phyloP scores from a whole-genome alignment of 2,329 filamentous ascomycete species.

The Purpureocillium lavendulum region DNA sequence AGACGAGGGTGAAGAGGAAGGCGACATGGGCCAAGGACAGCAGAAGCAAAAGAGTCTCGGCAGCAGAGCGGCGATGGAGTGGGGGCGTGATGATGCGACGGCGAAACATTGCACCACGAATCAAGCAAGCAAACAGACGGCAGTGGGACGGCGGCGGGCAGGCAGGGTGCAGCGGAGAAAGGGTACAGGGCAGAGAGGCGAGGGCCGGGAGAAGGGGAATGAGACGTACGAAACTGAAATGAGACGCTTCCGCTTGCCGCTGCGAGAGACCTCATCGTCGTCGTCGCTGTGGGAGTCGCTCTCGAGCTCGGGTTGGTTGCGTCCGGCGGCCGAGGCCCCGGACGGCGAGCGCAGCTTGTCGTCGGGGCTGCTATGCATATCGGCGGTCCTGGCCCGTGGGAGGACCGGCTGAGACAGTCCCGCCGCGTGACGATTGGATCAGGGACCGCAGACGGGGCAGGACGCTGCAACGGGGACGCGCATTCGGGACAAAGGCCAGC shows the following conservation, averaged over 20 bases:
- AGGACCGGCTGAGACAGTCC: not conserved
- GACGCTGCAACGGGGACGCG: not conserved
- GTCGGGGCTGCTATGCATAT: slow-evolving; percentile 13
- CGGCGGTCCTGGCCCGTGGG: slow-evolving; percentile 3
- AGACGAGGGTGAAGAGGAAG: slow-evolving; percentile 3
- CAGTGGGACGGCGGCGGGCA: not conserved
- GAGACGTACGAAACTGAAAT: slow-evolving; percentile 48
- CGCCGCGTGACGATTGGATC: slow-evolving; percentile 1
- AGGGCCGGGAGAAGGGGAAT: slow-evolving; percentile 14
- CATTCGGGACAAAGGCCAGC: slow-evolving; percentile 9
- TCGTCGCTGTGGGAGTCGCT: slow-evolving; percentile 45
- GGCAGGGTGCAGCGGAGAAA: not conserved
- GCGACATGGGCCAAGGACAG: slow-evolving; percentile 8
- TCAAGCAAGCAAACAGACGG: not conserved
- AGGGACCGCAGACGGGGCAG: slow-evolving; percentile 1
- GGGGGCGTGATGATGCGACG: no score
- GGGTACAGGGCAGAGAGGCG: not conserved
- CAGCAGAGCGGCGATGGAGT: no score
- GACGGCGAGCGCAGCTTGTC: slow-evolving; percentile 12
- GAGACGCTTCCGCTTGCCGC: slow-evolving; percentile 50
- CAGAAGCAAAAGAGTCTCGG: not conserved
- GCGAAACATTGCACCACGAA: not conserved
- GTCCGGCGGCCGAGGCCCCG: slow-evolving; percentile 19
- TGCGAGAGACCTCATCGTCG: slow-evolving; percentile 26
- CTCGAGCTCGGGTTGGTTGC: slow-evolving; percentile 28